Conservation (phyloP, 768 basidiomycete species). For the Lanmaoa pseudosensibilis region DNA sequence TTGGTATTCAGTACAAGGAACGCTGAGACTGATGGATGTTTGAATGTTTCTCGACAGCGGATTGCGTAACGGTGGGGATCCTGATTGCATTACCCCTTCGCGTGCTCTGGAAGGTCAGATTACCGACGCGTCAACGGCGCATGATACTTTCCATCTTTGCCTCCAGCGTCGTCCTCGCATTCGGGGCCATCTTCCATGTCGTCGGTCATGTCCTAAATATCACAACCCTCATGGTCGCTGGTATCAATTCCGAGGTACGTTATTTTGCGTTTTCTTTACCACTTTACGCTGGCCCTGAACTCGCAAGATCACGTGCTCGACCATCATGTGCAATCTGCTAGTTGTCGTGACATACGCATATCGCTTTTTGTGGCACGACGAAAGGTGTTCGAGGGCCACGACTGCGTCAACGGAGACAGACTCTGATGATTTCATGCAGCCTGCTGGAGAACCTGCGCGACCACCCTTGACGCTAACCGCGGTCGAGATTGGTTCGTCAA, state of each 20-base stretch:
- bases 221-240: background rate
- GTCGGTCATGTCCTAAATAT: background rate
- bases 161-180: slow-evolving; percentile 14
- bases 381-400: background rate
- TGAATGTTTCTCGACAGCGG: background rate
- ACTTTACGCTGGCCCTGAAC: background rate
- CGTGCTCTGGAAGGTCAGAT: slow-evolving; percentile 18
- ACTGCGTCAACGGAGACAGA: background rate
- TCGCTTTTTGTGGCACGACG: slow-evolving; percentile 1
- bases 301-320: slow-evolving; percentile 5
- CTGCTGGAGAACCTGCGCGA: background rate
- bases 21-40: background rate
- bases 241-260: slow-evolving; percentile 10
- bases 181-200: slow-evolving; percentile 10
- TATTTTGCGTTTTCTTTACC: background rate
- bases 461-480: background rate
- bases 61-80: slow-evolving; percentile 5
- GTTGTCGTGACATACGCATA: slow-evolving; percentile 19
- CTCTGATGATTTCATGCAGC: slow-evolving; percentile 4
- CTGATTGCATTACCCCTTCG: slow-evolving; percentile 17
- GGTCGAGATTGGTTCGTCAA: background rate
- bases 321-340: slow-evolving; percentile 18
- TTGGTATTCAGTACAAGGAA: background rate
- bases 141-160: slow-evolving; percentile 21
- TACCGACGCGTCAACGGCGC: slow-evolving; percentile 11